A percentile compares a stretch with the other conserved stretches of the same genome.
Evolutionary conservation across 148 eudicot genomes (phyloP).

Genomic region (Vaccinium myrtillus): DNA sequence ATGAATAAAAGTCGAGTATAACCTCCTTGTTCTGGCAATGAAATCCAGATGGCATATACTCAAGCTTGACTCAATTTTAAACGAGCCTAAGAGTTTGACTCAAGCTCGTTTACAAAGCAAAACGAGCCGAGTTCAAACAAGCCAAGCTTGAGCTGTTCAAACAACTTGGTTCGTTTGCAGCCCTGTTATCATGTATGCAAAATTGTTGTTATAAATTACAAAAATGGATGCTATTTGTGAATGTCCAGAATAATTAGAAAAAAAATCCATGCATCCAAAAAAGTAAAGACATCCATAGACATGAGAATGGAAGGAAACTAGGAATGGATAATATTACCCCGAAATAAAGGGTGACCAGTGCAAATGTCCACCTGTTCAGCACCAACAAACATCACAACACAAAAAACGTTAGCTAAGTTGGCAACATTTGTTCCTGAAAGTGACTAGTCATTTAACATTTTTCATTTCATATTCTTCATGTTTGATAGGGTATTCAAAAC

Average conservation of each 20-base stretch:
- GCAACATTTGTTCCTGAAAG: not conserved
- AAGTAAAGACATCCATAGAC: not conserved
- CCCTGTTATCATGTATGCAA: not conserved
- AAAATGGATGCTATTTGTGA: not conserved
- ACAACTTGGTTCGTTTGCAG: not conserved
- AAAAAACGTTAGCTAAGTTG: constrained; percentile 8
- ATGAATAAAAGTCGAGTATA: not conserved
- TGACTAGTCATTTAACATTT: not conserved
- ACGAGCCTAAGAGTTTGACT: not conserved
- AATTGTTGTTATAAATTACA: not conserved
- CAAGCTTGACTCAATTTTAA: not conserved
- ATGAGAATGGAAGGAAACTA: constrained; percentile 1
- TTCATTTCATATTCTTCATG: not conserved
- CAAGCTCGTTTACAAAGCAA: not conserved
- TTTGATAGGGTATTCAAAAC: not conserved
- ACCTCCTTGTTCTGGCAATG: not conserved
- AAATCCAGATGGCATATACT: not conserved
- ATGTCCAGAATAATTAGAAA: not conserved
- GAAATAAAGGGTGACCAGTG: constrained; percentile 68
- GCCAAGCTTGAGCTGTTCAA: not conserved
- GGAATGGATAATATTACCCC: constrained; percentile 58
- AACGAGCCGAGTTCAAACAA: not conserved
- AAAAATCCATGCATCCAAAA: not conserved
- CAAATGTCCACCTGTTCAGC: constrained; percentile 83
- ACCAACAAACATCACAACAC: constrained; percentile 27